Percentiles rank a stretch among this genome's conserved stretches.
Conservation (phyloP, 1,139 yeast species). For the Geotrichum candidum region DNA sequence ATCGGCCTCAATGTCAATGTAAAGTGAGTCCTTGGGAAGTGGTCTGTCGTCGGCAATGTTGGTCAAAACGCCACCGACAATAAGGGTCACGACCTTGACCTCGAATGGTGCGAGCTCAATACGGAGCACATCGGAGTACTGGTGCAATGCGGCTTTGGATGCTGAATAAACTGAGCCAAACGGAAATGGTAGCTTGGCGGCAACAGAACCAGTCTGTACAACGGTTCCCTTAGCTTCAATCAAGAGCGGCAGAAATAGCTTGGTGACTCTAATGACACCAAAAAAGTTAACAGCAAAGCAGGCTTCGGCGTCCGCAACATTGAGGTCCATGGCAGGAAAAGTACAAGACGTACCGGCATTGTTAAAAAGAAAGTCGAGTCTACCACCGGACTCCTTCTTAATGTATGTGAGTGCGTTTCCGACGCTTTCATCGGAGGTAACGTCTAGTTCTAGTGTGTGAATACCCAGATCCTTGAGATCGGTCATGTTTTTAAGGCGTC, state of each 20-base stretch:
- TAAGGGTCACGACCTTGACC: constrained; percentile 62
- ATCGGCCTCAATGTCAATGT: constrained; percentile 38
- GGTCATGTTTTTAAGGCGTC: constrained; percentile 60
- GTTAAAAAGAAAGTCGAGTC: constrained; percentile 56
- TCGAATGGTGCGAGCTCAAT: constrained; percentile 68
- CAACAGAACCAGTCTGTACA: constrained; percentile 68
- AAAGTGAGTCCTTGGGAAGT: constrained; percentile 52
- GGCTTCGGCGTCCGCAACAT: constrained; percentile 49
- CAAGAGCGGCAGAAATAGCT: constrained; percentile 53
- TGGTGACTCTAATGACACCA: constrained; percentile 58
- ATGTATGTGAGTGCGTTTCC: constrained; percentile 42
- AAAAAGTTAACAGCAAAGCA: constrained; percentile 65
- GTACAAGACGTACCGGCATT: constrained; percentile 68
- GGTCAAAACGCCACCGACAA: constrained; percentile 65
- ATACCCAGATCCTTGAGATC: constrained; percentile 42
- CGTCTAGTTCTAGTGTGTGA: constrained; percentile 44
- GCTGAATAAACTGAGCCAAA: constrained; percentile 65
- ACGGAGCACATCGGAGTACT: constrained; percentile 56
- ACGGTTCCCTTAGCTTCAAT: constrained; percentile 66
- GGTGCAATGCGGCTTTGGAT: constrained; percentile 71
- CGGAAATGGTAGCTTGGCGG: constrained; percentile 65
- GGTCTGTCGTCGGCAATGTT: constrained; percentile 54
- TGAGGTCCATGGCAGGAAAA: constrained; percentile 62
- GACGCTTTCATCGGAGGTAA: constrained; percentile 50
- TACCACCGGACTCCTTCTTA: constrained; percentile 39